Evolutionary conservation across 2,329 filamentous ascomycete species (phyloP), one percentile per base, ranked within the genome.

Genomic region (Myriosclerotinia scirpicola): DNA sequence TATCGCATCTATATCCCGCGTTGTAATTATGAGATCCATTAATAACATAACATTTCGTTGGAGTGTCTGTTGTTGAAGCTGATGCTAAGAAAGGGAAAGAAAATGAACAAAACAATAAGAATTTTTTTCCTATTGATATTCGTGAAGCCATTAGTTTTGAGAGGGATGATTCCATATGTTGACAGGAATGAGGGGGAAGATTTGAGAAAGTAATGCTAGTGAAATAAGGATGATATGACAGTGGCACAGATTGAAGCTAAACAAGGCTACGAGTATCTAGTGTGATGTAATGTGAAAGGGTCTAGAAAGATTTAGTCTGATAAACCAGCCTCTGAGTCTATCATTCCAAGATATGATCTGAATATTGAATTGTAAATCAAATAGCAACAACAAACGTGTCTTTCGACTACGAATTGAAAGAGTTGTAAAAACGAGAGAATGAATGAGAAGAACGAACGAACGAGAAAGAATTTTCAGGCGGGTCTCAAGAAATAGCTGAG

Each of bases 41-140:
- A 5, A 72, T 26, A 12, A 72, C 68, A 58, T 71, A 73, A 58
- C 69, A 71, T 64, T 40, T 66, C 17, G 68, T 71, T 50, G 66
- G 68, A 14, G n/a, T 62, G 38, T 62, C 36, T 5, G 46, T 36
- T 36, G 56, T 62, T 15, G 48, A 53, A 46, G 46, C 56, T 30
- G 52, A 55, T 42, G 20, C 38, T 17, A 40, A 55, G n/a, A 42
- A 46, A 12, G 50, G 63, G 9, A 42, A 53, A 17, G 44, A 52
- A 15, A 65, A 48, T 20, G 54, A 50, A 40, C 54, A 59, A 30
- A 65, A 40, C 12, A 53, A 65, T n/a, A 65, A 26, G 17, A 65
- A 42, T 14, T 34, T 34, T 22, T 36, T 59, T 22, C 34, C 8
- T 34, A 22, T 36, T 26, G 34, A 40, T 22, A 42, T n/a, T 59